Evolutionary conservation across 2,329 filamentous ascomycete species (phyloP), one percentile per base, ranked within the genome.

Genomic region (Penicillium sp.): DNA sequence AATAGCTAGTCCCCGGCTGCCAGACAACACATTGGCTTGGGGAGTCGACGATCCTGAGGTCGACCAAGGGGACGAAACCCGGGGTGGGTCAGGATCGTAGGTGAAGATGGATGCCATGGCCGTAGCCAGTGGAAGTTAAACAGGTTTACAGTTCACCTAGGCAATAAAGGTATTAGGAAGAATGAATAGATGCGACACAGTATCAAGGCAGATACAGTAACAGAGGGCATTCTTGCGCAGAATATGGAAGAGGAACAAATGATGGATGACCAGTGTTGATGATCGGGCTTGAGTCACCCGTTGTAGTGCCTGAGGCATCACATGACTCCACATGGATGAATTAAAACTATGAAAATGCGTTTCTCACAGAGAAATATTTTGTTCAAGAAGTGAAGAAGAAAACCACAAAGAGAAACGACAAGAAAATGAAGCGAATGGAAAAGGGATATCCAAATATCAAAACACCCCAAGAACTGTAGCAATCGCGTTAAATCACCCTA

Each of bases 21-120:
- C 69, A 57, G 65, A 54, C 57, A 67, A 54, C 57, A 67, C 53
- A 53, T 62, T 65, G 54, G 63, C 55, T 63, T 76, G 74, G 43
- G 75, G 75, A 27, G 75, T 78, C 43, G 70, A 75, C 14, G 77
- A 72, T 54, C 77, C 77, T 37, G 87, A 83, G 11, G 81, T 85
- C 51, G 89, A 83, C 95, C 95, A 99, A 16, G 95, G 95, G 19
- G 93, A 98, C 14, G 90, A 89, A 35, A 98, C 92, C 73, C 91
- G 83, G 2, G 91, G 91, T 46, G 92, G 91, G 63, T 96, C 89
- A 2, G 91, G 88, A 61, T 97, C 92, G 72, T 91, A 99, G 0
- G 93, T 97, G 73, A 99, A 99, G 65, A 99, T 91, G 13, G 93
- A 97, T 57, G 95, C 93, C 91, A 95, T 96, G 60, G 37, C 33